phyloP scores from a whole-genome alignment of 306 rosid genomes.

The Cucurbita pepo region DNA sequence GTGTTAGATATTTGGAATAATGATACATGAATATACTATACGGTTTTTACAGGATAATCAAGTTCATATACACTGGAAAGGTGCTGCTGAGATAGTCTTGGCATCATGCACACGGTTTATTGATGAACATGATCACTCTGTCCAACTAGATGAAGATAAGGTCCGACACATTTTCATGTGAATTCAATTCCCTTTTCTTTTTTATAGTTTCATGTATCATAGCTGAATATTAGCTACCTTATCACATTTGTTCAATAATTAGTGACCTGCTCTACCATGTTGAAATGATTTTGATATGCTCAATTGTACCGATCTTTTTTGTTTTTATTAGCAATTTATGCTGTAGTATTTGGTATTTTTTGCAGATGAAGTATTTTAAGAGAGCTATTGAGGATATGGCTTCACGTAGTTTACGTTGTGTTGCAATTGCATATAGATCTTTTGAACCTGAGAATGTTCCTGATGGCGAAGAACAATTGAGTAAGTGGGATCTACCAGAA shows the following conservation, averaged over 20 bases:
- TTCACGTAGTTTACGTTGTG: conserved; percentile 51
- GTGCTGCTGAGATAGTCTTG: conserved; percentile 81
- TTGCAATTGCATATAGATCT: conserved; percentile 64
- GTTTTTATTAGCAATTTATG: background rate
- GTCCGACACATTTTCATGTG: conserved; percentile 16
- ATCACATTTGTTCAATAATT: background rate
- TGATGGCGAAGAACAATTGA: conserved; percentile 45
- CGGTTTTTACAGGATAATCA: conserved; percentile 30
- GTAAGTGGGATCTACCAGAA: conserved; percentile 69
- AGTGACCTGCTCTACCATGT: background rate
- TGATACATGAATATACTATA: conserved; percentile 2
- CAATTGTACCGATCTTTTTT: background rate
- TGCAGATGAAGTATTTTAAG: conserved; percentile 38
- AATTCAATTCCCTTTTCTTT: background rate
- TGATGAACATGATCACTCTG: conserved; percentile 25
- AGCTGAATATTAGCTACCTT: background rate
- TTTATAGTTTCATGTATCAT: background rate
- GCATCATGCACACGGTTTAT: conserved; percentile 38
- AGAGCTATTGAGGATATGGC: conserved; percentile 75
- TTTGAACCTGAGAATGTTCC: conserved; percentile 43
- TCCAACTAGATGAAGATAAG: conserved; percentile 51
- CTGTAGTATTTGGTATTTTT: background rate
- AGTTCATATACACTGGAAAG: conserved; percentile 88
- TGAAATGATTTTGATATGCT: background rate
- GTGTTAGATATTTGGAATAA: conserved; percentile 1